Conservation (phyloP, 441 rosid genomes). For the Rhodomyrtus psidioides region DNA sequence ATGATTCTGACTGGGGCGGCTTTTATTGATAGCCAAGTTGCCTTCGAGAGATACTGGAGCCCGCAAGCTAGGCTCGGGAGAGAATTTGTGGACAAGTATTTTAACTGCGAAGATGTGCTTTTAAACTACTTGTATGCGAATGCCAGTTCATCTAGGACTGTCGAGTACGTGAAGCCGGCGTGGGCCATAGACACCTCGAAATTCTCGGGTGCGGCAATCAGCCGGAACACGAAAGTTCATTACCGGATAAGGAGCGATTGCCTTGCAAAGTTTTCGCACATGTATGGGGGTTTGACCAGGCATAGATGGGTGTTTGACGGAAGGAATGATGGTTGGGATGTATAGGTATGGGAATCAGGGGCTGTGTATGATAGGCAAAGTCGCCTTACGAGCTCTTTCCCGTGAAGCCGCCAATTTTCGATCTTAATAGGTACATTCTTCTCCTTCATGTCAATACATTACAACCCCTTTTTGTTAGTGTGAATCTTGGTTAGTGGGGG, state of each 20-base stretch:
- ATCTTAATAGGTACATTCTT: not conserved
- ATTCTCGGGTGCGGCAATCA: slow-evolving; percentile 74
- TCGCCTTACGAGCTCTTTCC: not conserved
- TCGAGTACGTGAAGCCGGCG: slow-evolving; percentile 77
- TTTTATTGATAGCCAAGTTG: slow-evolving; percentile 52
- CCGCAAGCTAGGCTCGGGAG: slow-evolving; percentile 55
- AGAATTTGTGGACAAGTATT: slow-evolving; percentile 51
- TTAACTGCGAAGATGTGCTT: slow-evolving; percentile 88
- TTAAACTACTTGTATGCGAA: slow-evolving; percentile 79
- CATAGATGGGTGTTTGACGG: slow-evolving; percentile 52
- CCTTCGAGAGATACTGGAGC: slow-evolving; percentile 62
- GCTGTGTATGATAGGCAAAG: not conserved
- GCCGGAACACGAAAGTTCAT: slow-evolving; percentile 73
- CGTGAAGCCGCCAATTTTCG: not conserved
- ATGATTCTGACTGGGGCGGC: slow-evolving; percentile 98
- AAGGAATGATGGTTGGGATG: slow-evolving; percentile 90
- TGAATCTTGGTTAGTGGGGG: not conserved
- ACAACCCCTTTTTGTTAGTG: not conserved
- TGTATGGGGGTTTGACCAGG: slow-evolving; percentile 60
- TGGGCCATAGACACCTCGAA: slow-evolving; percentile 91
- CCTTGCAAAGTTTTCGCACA: slow-evolving; percentile 44
- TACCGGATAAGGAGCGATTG: slow-evolving; percentile 69
- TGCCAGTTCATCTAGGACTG: slow-evolving; percentile 47
- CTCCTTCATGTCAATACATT: not conserved
- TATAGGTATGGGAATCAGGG: slow-evolving; percentile 26